A percentile compares a stretch with the other conserved stretches of the same genome.
Evolutionary conservation across 129 eudicot species (phyloP).

Genomic region (Chrysanthemum seticuspe): DNA sequence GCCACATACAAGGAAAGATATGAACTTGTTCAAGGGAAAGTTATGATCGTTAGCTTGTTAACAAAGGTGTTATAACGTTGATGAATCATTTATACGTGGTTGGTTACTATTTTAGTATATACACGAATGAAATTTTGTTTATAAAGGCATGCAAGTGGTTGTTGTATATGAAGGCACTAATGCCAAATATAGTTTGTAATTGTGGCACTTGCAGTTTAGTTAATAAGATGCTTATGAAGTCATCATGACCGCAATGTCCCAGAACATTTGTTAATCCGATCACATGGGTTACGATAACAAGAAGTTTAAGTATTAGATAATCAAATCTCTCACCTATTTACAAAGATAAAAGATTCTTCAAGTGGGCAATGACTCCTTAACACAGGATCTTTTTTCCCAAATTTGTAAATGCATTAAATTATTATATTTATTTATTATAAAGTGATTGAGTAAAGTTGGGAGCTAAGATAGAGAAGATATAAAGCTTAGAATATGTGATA

Average conservation of each 20-base stretch:
- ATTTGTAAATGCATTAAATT: background rate
- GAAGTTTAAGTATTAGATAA: background rate
- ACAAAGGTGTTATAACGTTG: too few relatives aligned
- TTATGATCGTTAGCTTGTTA: too few relatives aligned
- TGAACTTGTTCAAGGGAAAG: too few relatives aligned
- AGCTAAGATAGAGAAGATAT: conserved; percentile 22
- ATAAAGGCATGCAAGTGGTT: background rate
- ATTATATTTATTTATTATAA: background rate
- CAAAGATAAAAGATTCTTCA: background rate
- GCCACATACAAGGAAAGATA: too few relatives aligned
- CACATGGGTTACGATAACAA: conserved; percentile 9
- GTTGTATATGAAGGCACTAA: conserved; percentile 10
- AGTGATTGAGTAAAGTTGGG: conserved; percentile 19
- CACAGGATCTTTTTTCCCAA: background rate
- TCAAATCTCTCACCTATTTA: background rate
- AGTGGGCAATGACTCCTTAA: background rate
- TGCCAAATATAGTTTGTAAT: background rate
- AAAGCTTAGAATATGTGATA: conserved; percentile 29
- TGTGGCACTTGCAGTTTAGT: background rate
- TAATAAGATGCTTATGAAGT: background rate
- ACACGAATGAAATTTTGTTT: background rate
- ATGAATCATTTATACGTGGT: too few relatives aligned
- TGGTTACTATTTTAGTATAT: too few relatives aligned
- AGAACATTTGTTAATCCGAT: background rate
- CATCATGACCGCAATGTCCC: too few relatives aligned